Evolutionary conservation across 345 rosid genomes (phyloP), one percentile per base, ranked within the genome.

Genomic region (Isatis tinctoria): DNA sequence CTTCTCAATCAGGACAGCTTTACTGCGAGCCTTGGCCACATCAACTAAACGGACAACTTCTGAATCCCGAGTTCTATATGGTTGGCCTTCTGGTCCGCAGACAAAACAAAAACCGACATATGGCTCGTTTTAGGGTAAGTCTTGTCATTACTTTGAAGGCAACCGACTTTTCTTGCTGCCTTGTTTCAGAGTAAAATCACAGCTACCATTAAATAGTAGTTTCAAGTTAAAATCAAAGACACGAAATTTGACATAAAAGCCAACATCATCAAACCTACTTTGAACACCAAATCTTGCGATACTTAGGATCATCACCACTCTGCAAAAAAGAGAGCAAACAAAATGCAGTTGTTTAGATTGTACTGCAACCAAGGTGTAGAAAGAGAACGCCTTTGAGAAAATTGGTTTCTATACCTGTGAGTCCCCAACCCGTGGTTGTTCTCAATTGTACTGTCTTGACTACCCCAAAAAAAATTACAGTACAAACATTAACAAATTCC

Each of bases 101-200:
- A 90, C 93, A 78, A 85, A 89, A 44, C 96, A 96, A 87, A 87
- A 89, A 53, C 93, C 87, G 51, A 90, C 93, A 81, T n/a, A n/a
- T 88, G 94, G 81, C 74, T 87, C 65, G 79, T 60, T 80, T 81
- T 87, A 32, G 97, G 91, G 63, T 79, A 86, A 24, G 30, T 30
- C 22, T 65, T 66, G 64, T 79, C 85, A 62, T 78, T 83, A 36
- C 74, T 32, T 24, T 91, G 90, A 53, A 90, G 88, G 91, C 92
- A 90, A 53, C 88, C 88, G 4, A 90, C 92, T 74, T 65, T 83
- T 64, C 74, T 86, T 30, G 91, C 91, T 62, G 98, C 92, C 96
- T 92, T n/a, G 83, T 44, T 69, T 57, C 35, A 67, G 49, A 65
- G 40, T 47, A 53, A 56, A n/a, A 44, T 44, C 49, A 43, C 17